Evolutionary conservation across 495 filamentous ascomycete species (phyloP).

Genomic region (Thozetella sp.): DNA sequence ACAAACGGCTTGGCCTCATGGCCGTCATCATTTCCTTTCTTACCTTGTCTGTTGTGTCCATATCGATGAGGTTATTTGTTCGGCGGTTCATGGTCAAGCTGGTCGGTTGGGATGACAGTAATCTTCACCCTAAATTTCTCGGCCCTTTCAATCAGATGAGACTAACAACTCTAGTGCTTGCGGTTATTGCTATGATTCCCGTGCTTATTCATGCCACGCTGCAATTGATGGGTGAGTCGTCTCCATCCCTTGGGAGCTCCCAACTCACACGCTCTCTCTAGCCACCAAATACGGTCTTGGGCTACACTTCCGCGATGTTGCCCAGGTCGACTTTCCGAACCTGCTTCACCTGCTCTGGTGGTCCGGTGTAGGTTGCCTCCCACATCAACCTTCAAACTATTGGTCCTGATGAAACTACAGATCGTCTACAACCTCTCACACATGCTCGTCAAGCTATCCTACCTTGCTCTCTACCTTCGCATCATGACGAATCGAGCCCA

Average conservation of each 20-base stretch:
- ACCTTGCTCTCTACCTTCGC: constrained; percentile 9
- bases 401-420: neutral
- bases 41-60: neutral
- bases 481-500: neutral
- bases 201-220: constrained; percentile 3
- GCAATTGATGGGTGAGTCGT: constrained; percentile 1
- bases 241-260: neutral
- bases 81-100: constrained; percentile 5
- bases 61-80: neutral
- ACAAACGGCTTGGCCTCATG: constrained; percentile 4
- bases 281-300: constrained; percentile 9
- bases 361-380: constrained; percentile 4
- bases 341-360: constrained; percentile 6
- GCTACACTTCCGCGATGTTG: constrained; percentile 4
- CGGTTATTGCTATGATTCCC: constrained; percentile 6
- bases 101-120: constrained; percentile 7
- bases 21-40: constrained; percentile 4
- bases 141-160: no score
- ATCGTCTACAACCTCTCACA: constrained; percentile 5
- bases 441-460: constrained; percentile 9
- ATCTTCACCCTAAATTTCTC: neutral
- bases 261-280: neutral
- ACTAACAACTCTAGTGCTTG: constrained; percentile 2
- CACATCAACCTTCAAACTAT: neutral
- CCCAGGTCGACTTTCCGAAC: neutral